Base-by-base conservation (phyloP, 805 yeast genomes). In the Geotrichum ghanense region DNA sequence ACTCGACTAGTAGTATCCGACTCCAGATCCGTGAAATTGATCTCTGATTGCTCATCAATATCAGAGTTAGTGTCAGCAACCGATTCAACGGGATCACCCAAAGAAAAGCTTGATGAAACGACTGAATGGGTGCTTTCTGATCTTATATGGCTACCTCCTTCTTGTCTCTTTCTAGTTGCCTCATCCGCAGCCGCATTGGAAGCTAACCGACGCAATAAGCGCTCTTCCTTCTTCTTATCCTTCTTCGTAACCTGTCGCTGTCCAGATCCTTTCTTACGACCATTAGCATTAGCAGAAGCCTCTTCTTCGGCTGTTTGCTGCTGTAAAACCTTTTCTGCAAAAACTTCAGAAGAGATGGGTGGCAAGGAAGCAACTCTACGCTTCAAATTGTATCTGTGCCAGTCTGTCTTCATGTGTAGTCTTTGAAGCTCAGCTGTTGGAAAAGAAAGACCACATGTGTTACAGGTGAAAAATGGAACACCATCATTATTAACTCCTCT, bases 371-470 rank as follows among this genome's bases (percentile, higher is more conserved):
- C 95, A 25, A 92, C 95, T 57, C 95, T 76, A 67, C 98, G 78
- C 61, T 92, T 92, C 59, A 92, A 73, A 59, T 92, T 92, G 65
- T 92, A 92, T 52, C 98, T 75, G 61, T 92, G 98, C 98, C 98
- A 92, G 48, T 92, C 98, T 2, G 95, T 81, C 61, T 85, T 87
- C 98, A 92, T 92, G 62, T 92, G 98, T 53, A 74, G 74, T 51
- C 97, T 73, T 67, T 92, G 98, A 49, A 80, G 71, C 51, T 81
- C 92, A n/a, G 95, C 81, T 31, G 80, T 71, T 40, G 81, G 76
- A 59, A 92, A 92, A 42, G 80, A 79, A 52, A 87, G 77, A 21
- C 78, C 79, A 65, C 98, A 92, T 19, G 95, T 82, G 59, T 89
- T 85, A 66, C 98, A 92, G 10, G 96, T 87, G 62, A 73, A 79